These are phyloP conservation scores for Ormosia emarginata DNA, from an alignment of 306 rosid genomes.

Conservation along the genomic window DNA sequence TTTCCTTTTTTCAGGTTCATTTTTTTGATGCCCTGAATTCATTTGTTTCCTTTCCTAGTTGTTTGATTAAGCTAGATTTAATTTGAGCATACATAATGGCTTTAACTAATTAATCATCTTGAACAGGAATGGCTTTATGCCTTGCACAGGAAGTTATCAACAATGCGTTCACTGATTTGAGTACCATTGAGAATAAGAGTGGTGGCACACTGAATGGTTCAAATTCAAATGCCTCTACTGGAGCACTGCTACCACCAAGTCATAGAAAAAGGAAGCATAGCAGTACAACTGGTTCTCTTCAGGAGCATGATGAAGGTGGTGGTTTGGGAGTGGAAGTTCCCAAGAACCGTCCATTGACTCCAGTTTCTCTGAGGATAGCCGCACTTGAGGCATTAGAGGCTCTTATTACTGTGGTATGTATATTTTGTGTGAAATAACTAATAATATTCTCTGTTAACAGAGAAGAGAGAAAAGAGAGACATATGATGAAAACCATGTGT, in stretches of 20 bases:
- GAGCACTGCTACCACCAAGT: constrained; percentile 30
- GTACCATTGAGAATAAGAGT: constrained; percentile 35
- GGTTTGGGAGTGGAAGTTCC: constrained; percentile 32
- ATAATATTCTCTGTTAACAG: too few species aligned
- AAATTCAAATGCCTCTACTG: constrained; percentile 37
- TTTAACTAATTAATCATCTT: constrained; percentile 32
- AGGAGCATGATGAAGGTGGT: constrained; percentile 36
- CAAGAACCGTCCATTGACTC: constrained; percentile 29
- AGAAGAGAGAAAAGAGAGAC: too few species aligned
- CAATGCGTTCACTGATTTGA: constrained; percentile 70
- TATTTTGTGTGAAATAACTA: constrained; percentile 1
- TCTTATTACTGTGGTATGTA: constrained; percentile 71
- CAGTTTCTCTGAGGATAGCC: constrained; percentile 69
- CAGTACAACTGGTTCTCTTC: constrained; percentile 35
- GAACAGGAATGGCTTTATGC: constrained; percentile 72
- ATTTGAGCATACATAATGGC: not conserved
- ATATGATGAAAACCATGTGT: too few species aligned
- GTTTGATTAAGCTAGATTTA: constrained; percentile 14
- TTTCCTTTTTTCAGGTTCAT: not conserved
- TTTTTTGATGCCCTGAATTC: not conserved
- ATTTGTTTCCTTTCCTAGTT: not conserved
- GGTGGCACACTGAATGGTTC: constrained; percentile 28
- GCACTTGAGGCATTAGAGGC: constrained; percentile 83
- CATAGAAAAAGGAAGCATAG: constrained; percentile 65
- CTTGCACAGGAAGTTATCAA: constrained; percentile 62